These are phyloP conservation scores for Ailanthus altissimus DNA, from an alignment of 345 rosid species.

Conservation along the genomic window DNA sequence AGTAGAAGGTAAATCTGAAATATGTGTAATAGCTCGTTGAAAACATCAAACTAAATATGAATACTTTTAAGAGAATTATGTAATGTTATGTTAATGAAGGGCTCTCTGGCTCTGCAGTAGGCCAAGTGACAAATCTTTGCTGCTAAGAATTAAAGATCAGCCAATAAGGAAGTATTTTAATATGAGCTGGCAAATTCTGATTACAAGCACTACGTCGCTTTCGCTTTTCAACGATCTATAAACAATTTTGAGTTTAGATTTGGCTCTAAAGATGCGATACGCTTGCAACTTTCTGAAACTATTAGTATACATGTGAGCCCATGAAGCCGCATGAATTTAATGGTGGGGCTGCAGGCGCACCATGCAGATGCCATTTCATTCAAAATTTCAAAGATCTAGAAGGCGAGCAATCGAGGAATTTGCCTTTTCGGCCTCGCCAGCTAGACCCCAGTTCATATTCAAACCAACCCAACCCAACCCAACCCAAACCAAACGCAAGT, in stretches of 20 bases:
- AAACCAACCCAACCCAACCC: too few relatives aligned
- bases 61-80: too few relatives aligned
- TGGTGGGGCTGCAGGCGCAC: background rate
- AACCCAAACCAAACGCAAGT: background rate
- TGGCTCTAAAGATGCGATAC: too few relatives aligned
- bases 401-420: background rate
- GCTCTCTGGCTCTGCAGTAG: too few relatives aligned
- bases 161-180: background rate
- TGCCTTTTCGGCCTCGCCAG: background rate
- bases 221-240: background rate
- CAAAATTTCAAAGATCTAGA: background rate
- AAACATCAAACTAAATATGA: too few relatives aligned
- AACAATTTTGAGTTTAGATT: background rate
- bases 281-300: background rate
- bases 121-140: background rate
- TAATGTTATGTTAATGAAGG: too few relatives aligned
- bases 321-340: background rate
- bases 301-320: background rate
- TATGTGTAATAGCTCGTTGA: too few relatives aligned
- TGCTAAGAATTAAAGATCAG: background rate
- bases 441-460: background rate
- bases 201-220: background rate
- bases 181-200: constrained; percentile 6
- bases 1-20: too few relatives aligned
- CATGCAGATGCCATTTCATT: background rate